Evolutionary conservation across 1,284 basidiomycete species (phyloP), one percentile per base, ranked within the genome.

Genomic region (Boletellus dicymbophilus): DNA sequence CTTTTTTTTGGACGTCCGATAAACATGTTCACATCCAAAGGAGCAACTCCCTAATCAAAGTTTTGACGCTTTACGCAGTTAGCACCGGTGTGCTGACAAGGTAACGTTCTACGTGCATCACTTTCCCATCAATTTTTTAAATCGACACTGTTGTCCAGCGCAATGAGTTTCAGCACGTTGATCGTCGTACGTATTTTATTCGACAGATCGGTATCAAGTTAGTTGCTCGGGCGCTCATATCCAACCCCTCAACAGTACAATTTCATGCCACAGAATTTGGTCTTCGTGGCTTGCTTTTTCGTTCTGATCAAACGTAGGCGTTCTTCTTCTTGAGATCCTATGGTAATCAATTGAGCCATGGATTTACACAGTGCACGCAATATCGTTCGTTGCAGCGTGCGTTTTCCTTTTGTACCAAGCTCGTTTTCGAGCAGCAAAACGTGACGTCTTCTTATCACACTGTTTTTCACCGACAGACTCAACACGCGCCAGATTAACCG

Each of bases 301-400:
- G 74, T 82, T 43, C 65, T 86, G 44, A 82, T 80, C 67, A 87
- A 86, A 69, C 60, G 85, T 86, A 61, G 57, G 81, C 63, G 36
- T 10, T 37, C 7, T 11, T 33, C 25, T 22, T 11, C 23, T 34
- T 9, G 13, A 28, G n/a, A n/a, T n/a, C 6, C 9, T 21, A 26
- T n/a, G 16, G n/a, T 27, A 37, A 44, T 36, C 33, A 33, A 38
- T 36, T 47, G 44, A 46, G 40, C 21, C 30, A 22, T 49, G 34
- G 42, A n/a, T n/a, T n/a, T n/a, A n/a, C 47, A 4, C 51, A 87
- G 85, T 86, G 26, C 88, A 86, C 58, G 81, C 78, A 1, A 80
- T 84, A 48, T 87, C 85, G 6, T 84, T 83, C 62, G 71, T 87
- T 58, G 82, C 84, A 48, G 82, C 85, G 81, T 85, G 60, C 49